Percentiles rank a stretch among this genome's conserved stretches.
These are phyloP conservation scores for Aspergillus incahuasiensis DNA, from an alignment of 495 filamentous ascomycete genomes.

Conservation along the genomic window DNA sequence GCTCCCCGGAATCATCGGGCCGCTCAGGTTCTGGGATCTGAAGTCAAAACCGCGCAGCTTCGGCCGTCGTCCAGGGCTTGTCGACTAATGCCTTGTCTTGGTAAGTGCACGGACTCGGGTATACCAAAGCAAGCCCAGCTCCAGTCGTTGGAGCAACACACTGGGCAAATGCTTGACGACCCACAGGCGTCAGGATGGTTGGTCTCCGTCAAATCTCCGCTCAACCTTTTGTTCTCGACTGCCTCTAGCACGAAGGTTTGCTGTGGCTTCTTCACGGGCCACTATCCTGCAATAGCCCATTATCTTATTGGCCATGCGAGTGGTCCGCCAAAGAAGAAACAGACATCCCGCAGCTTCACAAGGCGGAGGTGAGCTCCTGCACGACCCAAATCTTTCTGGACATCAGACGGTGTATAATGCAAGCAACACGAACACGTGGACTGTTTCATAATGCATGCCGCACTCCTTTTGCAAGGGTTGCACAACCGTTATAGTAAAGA, in stretches of 20 bases:
- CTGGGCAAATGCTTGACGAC: neutral
- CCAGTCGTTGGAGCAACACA: neutral
- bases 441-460: slow-evolving; percentile 5
- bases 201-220: neutral
- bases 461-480: neutral
- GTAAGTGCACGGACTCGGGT: neutral
- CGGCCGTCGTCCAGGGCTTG: neutral
- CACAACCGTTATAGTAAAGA: neutral
- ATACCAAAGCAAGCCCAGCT: neutral
- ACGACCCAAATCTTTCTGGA: neutral
- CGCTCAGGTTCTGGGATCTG: neutral
- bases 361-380: slow-evolving; percentile 2
- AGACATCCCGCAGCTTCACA: neutral
- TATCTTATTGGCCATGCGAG: neutral
- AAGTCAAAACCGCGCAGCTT: neutral
- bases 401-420: slow-evolving; percentile 5
- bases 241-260: slow-evolving; percentile 1
- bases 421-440: slow-evolving; percentile 18
- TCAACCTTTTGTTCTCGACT: neutral
- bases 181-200: neutral
- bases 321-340: neutral
- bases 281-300: neutral
- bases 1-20: slow-evolving; percentile 1
- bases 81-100: neutral
- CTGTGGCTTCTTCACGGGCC: neutral